Conservation (phyloP, 2,329 filamentous ascomycete species). For the Fonsecaea monophora region DNA sequence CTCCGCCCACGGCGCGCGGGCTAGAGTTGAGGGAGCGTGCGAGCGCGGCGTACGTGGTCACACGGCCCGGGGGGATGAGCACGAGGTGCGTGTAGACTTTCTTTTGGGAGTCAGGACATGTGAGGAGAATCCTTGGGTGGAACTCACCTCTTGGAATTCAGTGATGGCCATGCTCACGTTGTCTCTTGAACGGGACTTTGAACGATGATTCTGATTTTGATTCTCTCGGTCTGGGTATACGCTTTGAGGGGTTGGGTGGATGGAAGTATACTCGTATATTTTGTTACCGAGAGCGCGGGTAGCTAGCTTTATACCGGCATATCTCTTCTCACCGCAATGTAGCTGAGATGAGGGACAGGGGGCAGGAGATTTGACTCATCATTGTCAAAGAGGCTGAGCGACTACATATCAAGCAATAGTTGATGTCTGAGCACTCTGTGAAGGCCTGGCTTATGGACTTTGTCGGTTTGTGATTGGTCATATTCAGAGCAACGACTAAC, state of each 20-base stretch:
- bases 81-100: slow-evolving; percentile 73
- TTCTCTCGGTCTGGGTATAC: not conserved
- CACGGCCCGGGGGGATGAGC: slow-evolving; percentile 75
- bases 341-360: too few species aligned
- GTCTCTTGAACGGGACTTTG: too few species aligned
- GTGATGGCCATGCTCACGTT: slow-evolving; percentile 20
- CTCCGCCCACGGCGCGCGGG: slow-evolving; percentile 49
- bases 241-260: not conserved
- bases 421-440: not conserved
- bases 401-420: not conserved
- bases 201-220: too few species aligned
- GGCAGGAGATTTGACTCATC: slow-evolving; percentile 6
- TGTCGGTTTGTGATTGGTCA: slow-evolving; percentile 23
- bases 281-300: too few species aligned
- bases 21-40: slow-evolving; percentile 58
- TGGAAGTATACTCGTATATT: too few species aligned
- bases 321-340: too few species aligned
- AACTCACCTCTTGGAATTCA: slow-evolving; percentile 38
- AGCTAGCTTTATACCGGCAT: too few species aligned
- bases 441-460: not conserved
- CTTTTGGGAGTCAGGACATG: slow-evolving; percentile 2
- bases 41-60: slow-evolving; percentile 79
- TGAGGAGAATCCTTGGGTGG: not conserved
- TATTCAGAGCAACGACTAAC: slow-evolving; percentile 21
- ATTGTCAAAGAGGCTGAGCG: not conserved